Evolutionary conservation across 495 filamentous ascomycete genomes (phyloP), one percentile per base, ranked within the genome.

Genomic region (Penicillium crystallinum): DNA sequence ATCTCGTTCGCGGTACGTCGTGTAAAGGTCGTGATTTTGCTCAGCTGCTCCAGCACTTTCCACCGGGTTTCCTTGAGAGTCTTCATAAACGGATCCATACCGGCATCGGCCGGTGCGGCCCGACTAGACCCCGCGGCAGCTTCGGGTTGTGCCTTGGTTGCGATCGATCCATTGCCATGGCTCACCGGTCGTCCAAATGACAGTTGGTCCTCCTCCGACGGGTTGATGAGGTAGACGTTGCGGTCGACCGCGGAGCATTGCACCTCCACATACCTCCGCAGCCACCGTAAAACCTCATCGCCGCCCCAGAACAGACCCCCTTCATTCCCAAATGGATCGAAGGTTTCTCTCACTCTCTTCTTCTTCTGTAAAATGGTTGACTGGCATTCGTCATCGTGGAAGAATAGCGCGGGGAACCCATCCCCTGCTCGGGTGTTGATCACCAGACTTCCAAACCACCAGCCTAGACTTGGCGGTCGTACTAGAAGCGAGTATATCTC

Each of bases 361-460:
- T 91, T 95, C 70, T 91, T 90, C 70, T 97, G 92, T 43, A 95
- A 67, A 33, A 97, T 96, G 6, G 93, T 98, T 38, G 86, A 91
- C 68, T 96, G 88, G 68, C 93, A 98, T 76, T 98, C 95, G 47
- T 80, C 87, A 59, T 98, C 93, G 57, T 98, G 93, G 69, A 98
- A 98, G 70, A 98, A 98, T 4, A 98, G 74, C 9, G 95, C 90
- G 0, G 93, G 93, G 61, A 97, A 97, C 62, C 84, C 88, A 65
- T 97, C 90, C 3, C 95, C 93, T 2, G 85, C 85, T 6, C 89
- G 76, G 0, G 88, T 89, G 59, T 97, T 97, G 68, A 97, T 89
- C 34, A 98, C 87, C 4, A 97, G 59, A 59, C 89, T 95, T 35
- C 93, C 93, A 68, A 90, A 97, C 93, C 95, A 97, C 93, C 93